A percentile compares a stretch with the other conserved stretches of the same genome.
Conservation (phyloP, 805 yeast species). For the Middelhovenomyces tepae region DNA sequence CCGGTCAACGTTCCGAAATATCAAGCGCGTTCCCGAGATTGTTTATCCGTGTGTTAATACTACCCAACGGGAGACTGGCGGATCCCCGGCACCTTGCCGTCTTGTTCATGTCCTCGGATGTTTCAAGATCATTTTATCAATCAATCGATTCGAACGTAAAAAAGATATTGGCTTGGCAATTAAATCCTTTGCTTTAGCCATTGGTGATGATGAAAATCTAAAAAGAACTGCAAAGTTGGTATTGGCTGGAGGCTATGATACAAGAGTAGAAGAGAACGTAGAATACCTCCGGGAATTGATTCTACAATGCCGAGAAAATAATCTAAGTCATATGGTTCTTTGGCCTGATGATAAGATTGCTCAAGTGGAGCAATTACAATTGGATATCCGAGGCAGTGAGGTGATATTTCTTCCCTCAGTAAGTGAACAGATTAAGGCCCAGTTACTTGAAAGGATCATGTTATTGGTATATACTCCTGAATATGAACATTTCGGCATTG, state of each 20-base stretch:
- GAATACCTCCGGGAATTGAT: constrained; percentile 57
- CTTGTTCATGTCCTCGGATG: no score
- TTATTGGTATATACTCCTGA: constrained; percentile 81
- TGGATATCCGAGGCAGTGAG: constrained; percentile 25
- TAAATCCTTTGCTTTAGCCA: constrained; percentile 46
- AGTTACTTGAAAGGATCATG: constrained; percentile 47
- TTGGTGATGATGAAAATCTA: constrained; percentile 29
- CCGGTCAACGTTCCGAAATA: constrained; percentile 45
- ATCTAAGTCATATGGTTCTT: constrained; percentile 39
- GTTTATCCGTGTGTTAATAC: constrained; percentile 74
- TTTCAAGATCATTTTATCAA: constrained; percentile 56
- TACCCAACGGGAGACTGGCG: constrained; percentile 10
- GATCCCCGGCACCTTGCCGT: constrained; percentile 2
- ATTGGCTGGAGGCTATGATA: constrained; percentile 88
- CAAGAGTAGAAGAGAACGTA: constrained; percentile 65
- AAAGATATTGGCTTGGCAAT: constrained; percentile 78
- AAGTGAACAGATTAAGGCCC: constrained; percentile 52
- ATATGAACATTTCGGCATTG: constrained; percentile 94
- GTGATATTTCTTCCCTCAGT: constrained; percentile 78
- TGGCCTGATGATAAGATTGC: constrained; percentile 16
- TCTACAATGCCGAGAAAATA: constrained; percentile 35
- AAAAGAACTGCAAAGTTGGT: constrained; percentile 38
- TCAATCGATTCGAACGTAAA: constrained; percentile 83
- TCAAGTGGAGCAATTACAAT: constrained; percentile 1
- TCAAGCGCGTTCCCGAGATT: constrained; percentile 39